Evolutionary conservation across 139 green algal genomes (phyloP).

Genomic region (Haematococcus lacustris): DNA sequence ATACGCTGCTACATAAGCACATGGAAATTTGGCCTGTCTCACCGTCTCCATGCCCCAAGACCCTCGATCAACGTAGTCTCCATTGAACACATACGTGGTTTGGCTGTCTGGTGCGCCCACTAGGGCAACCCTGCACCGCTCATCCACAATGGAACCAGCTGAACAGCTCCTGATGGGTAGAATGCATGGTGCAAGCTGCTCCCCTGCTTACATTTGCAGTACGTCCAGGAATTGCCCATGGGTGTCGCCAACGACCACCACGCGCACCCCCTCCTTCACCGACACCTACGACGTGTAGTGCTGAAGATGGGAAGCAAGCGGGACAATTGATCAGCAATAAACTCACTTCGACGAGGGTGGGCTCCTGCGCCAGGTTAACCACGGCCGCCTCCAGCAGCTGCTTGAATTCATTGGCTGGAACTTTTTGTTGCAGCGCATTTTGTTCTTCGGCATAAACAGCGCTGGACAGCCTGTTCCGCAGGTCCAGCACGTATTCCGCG

Average conservation of each 20-base stretch:
- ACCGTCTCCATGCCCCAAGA: constrained; percentile 93
- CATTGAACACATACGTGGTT: no score
- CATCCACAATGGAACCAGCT: not conserved
- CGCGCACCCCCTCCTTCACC: constrained; percentile 11
- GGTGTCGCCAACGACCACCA: constrained; percentile 80
- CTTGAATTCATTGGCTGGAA: no score
- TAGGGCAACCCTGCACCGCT: not conserved
- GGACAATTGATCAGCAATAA: not conserved
- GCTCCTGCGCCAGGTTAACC: constrained; percentile 12
- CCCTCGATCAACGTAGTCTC: constrained; percentile 82
- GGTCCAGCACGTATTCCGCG: no score
- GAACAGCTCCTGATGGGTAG: not conserved
- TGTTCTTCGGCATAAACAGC: no score
- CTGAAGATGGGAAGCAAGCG: no score
- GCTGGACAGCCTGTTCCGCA: no score
- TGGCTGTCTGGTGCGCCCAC: no score
- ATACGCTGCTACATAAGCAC: no score
- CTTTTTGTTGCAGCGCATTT: no score
- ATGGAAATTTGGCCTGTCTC: no score
- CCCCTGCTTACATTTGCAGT: not conserved
- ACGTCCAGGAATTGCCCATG: constrained; percentile 88
- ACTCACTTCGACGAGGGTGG: constrained; percentile 29
- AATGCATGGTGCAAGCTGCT: not conserved
- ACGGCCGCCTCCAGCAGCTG: not conserved
- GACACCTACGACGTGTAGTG: not conserved